Conservation (phyloP, 225 moss, liverwort and hornwort species). For the Takakia lepidozioides region DNA sequence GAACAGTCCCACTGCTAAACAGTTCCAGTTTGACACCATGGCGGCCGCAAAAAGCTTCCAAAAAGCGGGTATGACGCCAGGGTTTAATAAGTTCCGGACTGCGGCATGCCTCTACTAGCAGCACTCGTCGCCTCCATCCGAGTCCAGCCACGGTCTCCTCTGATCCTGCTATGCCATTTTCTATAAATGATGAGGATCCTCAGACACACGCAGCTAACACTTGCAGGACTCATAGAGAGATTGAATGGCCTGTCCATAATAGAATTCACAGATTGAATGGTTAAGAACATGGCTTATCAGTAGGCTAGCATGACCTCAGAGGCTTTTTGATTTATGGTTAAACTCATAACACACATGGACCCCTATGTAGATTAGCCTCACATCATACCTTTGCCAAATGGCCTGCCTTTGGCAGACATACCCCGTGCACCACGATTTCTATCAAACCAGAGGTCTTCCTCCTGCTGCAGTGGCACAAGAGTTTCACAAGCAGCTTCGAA, state of each 20-base stretch:
- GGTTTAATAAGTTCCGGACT: conserved; percentile 79
- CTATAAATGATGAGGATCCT: too few species aligned
- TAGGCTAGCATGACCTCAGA: too few species aligned
- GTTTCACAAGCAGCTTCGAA: conserved; percentile 75
- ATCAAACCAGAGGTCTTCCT: conserved; percentile 76
- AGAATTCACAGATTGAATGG: too few species aligned
- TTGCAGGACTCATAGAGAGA: too few species aligned
- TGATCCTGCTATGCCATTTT: conserved; percentile 31
- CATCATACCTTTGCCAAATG: neutral
- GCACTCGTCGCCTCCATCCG: conserved; percentile 82
- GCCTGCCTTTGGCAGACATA: conserved; percentile 43
- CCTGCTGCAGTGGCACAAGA: conserved; percentile 72
- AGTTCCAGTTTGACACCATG: conserved; percentile 80
- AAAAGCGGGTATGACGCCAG: conserved; percentile 67
- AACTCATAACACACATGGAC: too few species aligned
- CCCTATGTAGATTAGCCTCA: too few species aligned
- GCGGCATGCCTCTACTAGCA: conserved; percentile 82
- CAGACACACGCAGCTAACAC: too few species aligned
- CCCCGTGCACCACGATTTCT: conserved; percentile 53
- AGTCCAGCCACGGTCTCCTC: conserved; percentile 48
- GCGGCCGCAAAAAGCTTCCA: conserved; percentile 84
- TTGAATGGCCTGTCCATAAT: too few species aligned
- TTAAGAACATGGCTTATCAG: too few species aligned
- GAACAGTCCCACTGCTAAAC: conserved; percentile 24
- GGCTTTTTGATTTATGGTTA: too few species aligned